These are phyloP conservation scores for Rhizophora apiculata DNA, from an alignment of 345 rosid species.

Conservation along the genomic window DNA sequence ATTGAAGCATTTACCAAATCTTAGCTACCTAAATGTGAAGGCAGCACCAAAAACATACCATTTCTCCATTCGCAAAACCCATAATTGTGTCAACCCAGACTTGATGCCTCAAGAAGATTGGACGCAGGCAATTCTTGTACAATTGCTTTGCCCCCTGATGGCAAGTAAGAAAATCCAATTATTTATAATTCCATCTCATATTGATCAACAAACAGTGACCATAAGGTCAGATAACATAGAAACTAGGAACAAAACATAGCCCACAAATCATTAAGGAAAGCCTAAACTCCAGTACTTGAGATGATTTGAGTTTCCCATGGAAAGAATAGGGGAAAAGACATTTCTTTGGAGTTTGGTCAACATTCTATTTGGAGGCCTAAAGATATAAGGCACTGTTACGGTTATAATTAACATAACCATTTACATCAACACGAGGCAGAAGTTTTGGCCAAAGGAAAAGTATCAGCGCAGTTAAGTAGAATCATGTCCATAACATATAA, in stretches of 20 bases:
- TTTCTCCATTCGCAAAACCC: constrained; percentile 39
- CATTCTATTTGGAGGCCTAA: no score
- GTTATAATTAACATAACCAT: no score
- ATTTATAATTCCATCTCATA: neutral
- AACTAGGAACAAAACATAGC: neutral
- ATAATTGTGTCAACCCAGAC: constrained; percentile 43
- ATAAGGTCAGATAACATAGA: neutral
- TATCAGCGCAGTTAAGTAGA: neutral
- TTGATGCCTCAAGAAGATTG: constrained; percentile 58
- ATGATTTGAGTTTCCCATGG: no score
- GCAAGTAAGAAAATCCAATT: neutral
- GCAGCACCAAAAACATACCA: constrained; percentile 28
- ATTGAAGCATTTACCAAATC: no score
- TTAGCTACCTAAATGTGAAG: neutral
- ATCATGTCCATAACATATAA: neutral
- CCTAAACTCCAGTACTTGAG: no score
- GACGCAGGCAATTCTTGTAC: constrained; percentile 57
- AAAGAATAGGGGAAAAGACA: no score
- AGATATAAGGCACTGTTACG: no score
- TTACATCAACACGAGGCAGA: no score
- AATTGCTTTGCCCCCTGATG: constrained; percentile 54
- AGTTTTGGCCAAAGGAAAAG: no score
- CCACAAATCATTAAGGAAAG: no score
- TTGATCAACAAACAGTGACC: neutral
- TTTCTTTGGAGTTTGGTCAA: no score